Percentiles rank a stretch among this genome's conserved stretches.
phyloP scores from a whole-genome alignment of 495 filamentous ascomycete genomes.

The Extremus antarcticus region DNA sequence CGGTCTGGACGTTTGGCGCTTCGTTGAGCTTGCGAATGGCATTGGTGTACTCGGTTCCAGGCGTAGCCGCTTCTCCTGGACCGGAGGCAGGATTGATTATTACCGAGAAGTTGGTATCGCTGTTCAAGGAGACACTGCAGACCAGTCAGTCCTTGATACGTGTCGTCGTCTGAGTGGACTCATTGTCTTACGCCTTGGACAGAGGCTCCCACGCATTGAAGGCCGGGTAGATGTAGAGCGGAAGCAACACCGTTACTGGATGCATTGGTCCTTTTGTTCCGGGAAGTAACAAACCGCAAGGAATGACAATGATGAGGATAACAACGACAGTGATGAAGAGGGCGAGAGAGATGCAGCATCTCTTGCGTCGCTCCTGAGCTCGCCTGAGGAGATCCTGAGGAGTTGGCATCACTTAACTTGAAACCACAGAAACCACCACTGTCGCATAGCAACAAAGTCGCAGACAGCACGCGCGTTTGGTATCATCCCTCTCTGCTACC shows the following conservation, averaged over 20 bases:
- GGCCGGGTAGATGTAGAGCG: conserved; percentile 5
- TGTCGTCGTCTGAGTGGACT: no score
- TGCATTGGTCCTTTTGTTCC: background rate
- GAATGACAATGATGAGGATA: background rate
- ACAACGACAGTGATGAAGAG: background rate
- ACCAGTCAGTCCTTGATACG: no score
- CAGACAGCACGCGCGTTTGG: no score
- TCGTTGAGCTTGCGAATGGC: conserved; percentile 7
- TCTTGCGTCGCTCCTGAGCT: background rate
- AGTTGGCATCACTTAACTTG: background rate
- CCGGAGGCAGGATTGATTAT: conserved; percentile 14
- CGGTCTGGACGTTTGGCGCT: conserved; percentile 6
- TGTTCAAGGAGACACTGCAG: background rate
- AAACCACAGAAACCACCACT: no score
- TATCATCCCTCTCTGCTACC: no score
- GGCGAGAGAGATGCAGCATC: background rate
- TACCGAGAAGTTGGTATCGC: conserved; percentile 6
- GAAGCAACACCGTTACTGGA: background rate
- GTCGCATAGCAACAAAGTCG: no score
- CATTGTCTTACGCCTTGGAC: background rate
- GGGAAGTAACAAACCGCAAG: background rate
- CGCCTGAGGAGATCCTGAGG: background rate
- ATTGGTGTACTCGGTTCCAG: conserved; percentile 1
- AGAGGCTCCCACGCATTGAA: background rate
- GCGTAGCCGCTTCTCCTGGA: conserved; percentile 4